Base-by-base conservation (phyloP, 768 basidiomycete genomes). In the Suillus fuscotomentosus region DNA sequence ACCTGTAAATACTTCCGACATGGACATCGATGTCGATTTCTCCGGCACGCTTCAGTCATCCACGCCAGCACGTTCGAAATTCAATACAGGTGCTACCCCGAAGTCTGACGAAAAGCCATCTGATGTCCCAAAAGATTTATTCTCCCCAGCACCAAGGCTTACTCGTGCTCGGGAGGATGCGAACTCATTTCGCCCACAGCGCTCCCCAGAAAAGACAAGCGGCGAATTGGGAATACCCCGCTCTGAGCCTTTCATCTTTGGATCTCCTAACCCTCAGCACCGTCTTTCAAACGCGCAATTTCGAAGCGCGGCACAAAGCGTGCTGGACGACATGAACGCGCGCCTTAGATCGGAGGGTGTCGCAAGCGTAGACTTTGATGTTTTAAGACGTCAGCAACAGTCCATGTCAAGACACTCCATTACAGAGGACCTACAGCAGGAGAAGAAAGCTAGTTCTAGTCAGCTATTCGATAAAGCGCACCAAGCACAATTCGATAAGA, bases 251-350 rank as follows among this genome's bases (percentile, higher is more conserved):
- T 94, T 94, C 77, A 72, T 92, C 24, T 94, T 94, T 69, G 92
- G 92, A 31, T 93, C 92, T 0, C 88, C 91, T 0, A 81, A 85
- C 3, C 86, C 89, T 8, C 83, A 84, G 64, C 81, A 90, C 69
- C 81, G 78, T 54, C 81, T 84, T 51, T 86, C 88, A 39, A 87
- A 90, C 67, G 75, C 78, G n/a, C 84, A 88, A 60, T 94, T 94
- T 76, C 82, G 81, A 60, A 74, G 79, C 2, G 88, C 88, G 0
- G 88, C 91, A 0, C 81, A 85, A n/a, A 83, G 83, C 24, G 87
- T 95, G 36, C 78, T 94, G 38, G 89, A 88, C 59, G 93, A 95
- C 75, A 92, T 95, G 89, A 93, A 94, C 72, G 80, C 82, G 60
- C 86, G 90, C 3, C 81, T 94, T 11, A 82, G 80, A 3, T 81